These are phyloP conservation scores for Microdochium nivale DNA, from an alignment of 2,329 filamentous ascomycete genomes.

Conservation along the genomic window DNA sequence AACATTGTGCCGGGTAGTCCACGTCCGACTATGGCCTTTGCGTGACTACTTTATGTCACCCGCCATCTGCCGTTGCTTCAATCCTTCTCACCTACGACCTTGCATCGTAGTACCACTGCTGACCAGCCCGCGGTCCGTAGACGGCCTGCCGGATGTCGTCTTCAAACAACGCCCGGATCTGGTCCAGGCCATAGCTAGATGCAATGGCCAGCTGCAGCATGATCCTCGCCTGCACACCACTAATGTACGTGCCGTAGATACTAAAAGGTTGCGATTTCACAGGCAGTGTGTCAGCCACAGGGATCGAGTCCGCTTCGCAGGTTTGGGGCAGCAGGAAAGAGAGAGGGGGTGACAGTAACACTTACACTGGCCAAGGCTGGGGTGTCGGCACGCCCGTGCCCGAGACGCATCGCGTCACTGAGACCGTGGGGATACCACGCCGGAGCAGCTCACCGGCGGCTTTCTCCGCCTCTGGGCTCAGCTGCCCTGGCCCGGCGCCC, in stretches of 20 bases:
- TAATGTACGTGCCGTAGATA: conserved; percentile 17
- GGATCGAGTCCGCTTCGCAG: neutral
- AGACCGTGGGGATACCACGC: conserved; percentile 17
- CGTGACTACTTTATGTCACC: no score
- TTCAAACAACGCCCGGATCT: conserved; percentile 17
- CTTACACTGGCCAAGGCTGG: conserved; percentile 9
- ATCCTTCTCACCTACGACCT: no score
- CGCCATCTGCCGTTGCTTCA: no score
- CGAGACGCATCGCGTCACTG: conserved; percentile 18
- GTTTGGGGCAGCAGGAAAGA: neutral
- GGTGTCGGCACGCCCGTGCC: conserved; percentile 15
- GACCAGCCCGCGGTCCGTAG: no score
- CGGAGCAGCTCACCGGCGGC: conserved; percentile 17
- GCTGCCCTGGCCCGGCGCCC: conserved; percentile 18
- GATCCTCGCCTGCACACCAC: conserved; percentile 19
- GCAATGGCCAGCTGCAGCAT: conserved; percentile 22
- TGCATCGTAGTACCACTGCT: no score
- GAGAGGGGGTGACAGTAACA: conserved; percentile 1
- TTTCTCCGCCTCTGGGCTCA: conserved; percentile 15
- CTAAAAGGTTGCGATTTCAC: conserved; percentile 5
- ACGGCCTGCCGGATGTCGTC: no score
- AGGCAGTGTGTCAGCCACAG: neutral
- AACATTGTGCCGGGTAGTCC: no score
- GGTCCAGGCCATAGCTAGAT: conserved; percentile 16
- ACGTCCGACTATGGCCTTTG: no score